These are phyloP conservation scores for Wickerhamiella sergipiensis DNA, from an alignment of 805 yeast genomes.

Conservation along the genomic window DNA sequence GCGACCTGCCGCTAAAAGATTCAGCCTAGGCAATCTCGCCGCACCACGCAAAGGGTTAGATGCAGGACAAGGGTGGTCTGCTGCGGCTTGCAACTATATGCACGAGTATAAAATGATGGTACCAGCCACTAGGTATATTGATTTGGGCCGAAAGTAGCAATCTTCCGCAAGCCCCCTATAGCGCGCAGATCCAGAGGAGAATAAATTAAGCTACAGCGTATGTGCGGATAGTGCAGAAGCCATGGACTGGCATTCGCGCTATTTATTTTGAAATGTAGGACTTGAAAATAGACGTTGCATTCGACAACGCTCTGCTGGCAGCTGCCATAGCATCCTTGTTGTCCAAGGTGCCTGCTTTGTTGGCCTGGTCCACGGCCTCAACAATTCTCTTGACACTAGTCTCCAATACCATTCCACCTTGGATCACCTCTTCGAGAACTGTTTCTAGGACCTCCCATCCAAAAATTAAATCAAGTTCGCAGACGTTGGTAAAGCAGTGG, in stretches of 20 bases:
- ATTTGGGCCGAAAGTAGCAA: too few species aligned
- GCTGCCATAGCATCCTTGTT: constrained; percentile 12
- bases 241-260: too few species aligned
- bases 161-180: background rate
- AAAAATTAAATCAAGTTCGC: constrained; percentile 91
- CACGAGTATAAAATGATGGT: background rate
- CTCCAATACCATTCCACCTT: constrained; percentile 97
- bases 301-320: constrained; percentile 14
- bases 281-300: constrained; percentile 14
- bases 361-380: constrained; percentile 33
- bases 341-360: constrained; percentile 10
- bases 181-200: background rate
- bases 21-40: background rate
- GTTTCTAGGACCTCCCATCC: constrained; percentile 96
- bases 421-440: constrained; percentile 73
- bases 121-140: background rate
- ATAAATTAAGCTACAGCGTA: background rate
- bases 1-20: background rate
- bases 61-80: background rate
- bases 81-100: background rate
- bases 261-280: constrained; percentile 13
- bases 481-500: constrained; percentile 83
- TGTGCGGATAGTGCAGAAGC: background rate
- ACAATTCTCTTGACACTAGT: constrained; percentile 75
- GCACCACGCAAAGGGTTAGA: background rate